phyloP scores from a whole-genome alignment of 768 basidiomycete species.

The Xerocomus potaroensis region DNA sequence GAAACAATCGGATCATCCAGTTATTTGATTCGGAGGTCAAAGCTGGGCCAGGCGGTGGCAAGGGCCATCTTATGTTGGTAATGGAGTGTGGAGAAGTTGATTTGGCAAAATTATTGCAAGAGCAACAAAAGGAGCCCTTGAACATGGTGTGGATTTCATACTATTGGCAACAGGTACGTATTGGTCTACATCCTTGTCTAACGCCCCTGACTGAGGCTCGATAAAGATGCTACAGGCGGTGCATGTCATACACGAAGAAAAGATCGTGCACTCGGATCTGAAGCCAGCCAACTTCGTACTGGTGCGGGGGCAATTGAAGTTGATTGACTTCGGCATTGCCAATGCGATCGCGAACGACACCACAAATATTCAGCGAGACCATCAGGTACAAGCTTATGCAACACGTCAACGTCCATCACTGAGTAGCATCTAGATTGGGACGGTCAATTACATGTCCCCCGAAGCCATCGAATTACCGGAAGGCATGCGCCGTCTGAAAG shows the following conservation, averaged over 20 bases:
- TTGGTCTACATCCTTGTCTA: neutral
- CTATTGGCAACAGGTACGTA: conserved; percentile 91
- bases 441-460: conserved; percentile 98
- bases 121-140: conserved; percentile 78
- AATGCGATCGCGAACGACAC: conserved; percentile 99
- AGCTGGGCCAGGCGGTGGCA: conserved; percentile 55
- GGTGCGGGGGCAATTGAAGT: conserved; percentile 89
- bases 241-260: conserved; percentile 97
- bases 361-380: conserved; percentile 95
- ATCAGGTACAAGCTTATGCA: conserved; percentile 54
- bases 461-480: conserved; percentile 91
- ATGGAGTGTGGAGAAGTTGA: conserved; percentile 99
- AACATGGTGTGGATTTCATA: conserved; percentile 94
- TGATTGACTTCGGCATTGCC: conserved; percentile 99
- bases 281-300: conserved; percentile 99
- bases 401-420: neutral
- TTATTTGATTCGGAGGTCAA: conserved; percentile 89
- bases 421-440: conserved; percentile 65
- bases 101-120: conserved; percentile 75
- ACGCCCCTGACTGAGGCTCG: neutral
- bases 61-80: conserved; percentile 75
- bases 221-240: conserved; percentile 94
- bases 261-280: conserved; percentile 97
- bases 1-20: conserved; percentile 88
- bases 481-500: conserved; percentile 85